Conservation (phyloP, 352 stramenopile genomes). For the Pythium grandisporangium region DNA sequence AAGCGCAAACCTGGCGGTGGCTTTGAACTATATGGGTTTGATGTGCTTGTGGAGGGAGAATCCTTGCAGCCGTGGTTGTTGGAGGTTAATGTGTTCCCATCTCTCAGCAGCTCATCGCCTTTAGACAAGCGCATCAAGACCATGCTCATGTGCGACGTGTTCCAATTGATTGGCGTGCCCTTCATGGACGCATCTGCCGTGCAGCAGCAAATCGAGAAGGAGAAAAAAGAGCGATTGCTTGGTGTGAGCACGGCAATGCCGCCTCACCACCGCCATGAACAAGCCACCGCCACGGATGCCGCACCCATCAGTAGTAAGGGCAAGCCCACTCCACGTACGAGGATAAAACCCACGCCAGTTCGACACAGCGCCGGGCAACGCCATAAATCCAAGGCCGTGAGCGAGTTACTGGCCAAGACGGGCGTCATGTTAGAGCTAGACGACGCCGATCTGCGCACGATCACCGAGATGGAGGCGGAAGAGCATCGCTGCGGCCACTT, state of each 20-base stretch:
- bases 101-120: slow-evolving; percentile 71
- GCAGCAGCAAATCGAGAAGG: slow-evolving; percentile 23
- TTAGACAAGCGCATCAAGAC: slow-evolving; percentile 89
- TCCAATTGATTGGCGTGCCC: slow-evolving; percentile 65
- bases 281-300: too few species aligned
- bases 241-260: too few species aligned
- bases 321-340: too few species aligned
- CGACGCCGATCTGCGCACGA: slow-evolving; percentile 35
- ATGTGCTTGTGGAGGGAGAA: slow-evolving; percentile 74
- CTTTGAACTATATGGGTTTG: slow-evolving; percentile 88
- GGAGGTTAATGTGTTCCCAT: slow-evolving; percentile 88
- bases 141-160: slow-evolving; percentile 80
- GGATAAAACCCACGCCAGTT: too few species aligned
- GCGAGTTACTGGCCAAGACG: slow-evolving; percentile 23
- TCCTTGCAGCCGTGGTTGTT: slow-evolving; percentile 78
- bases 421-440: slow-evolving; percentile 27
- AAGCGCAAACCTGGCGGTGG: too few species aligned
- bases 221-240: slow-evolving; percentile 38
- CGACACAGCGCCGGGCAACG: too few species aligned
- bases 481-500: slow-evolving; percentile 54
- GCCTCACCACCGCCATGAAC: too few species aligned
- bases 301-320: too few species aligned
- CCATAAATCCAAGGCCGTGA: slow-evolving; percentile 20
- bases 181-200: slow-evolving; percentile 29
- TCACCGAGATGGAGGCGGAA: slow-evolving; percentile 63